These are phyloP conservation scores for Sugiyamaella sp. DNA, from an alignment of 1,139 yeast genomes.

Conservation along the genomic window DNA sequence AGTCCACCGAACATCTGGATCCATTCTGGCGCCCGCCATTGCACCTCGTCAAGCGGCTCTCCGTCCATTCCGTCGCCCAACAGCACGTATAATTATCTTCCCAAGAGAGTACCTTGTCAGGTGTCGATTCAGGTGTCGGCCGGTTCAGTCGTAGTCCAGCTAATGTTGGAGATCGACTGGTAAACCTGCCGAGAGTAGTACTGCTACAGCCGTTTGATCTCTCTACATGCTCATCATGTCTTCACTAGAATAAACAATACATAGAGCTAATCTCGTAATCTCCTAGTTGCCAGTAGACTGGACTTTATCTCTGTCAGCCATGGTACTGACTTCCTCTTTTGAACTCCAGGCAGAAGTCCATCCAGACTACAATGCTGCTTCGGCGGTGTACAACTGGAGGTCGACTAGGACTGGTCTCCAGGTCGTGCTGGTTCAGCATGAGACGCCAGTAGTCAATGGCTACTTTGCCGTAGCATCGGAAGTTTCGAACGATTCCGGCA, in stretches of 20 bases:
- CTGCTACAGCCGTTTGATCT: conserved; percentile 8
- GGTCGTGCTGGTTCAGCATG: conserved; percentile 72
- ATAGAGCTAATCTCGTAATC: too few relatives aligned
- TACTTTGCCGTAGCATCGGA: conserved; percentile 96
- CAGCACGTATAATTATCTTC: too few relatives aligned
- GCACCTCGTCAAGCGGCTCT: conserved; percentile 70
- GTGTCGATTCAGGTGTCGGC: too few relatives aligned
- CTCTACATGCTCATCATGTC: too few relatives aligned
- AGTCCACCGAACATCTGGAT: conserved; percentile 80
- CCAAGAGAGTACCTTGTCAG: too few relatives aligned
- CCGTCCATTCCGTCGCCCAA: conserved; percentile 2
- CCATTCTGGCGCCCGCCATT: conserved; percentile 98
- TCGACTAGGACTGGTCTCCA: conserved; percentile 82
- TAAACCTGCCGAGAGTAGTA: neutral
- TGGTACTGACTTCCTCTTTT: conserved; percentile 24
- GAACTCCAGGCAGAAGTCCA: conserved; percentile 33
- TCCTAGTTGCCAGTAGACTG: too few relatives aligned
- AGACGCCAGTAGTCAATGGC: conserved; percentile 90
- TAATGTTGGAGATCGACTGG: conserved; percentile 14
- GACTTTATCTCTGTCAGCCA: neutral
- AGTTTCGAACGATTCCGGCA: conserved; percentile 81
- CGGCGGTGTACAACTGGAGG: conserved; percentile 55
- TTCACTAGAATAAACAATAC: too few relatives aligned
- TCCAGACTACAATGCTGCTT: conserved; percentile 33
- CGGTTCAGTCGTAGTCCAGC: neutral